Conservation (phyloP, 495 filamentous ascomycete species). For the Saxispiralis lemnorum region DNA sequence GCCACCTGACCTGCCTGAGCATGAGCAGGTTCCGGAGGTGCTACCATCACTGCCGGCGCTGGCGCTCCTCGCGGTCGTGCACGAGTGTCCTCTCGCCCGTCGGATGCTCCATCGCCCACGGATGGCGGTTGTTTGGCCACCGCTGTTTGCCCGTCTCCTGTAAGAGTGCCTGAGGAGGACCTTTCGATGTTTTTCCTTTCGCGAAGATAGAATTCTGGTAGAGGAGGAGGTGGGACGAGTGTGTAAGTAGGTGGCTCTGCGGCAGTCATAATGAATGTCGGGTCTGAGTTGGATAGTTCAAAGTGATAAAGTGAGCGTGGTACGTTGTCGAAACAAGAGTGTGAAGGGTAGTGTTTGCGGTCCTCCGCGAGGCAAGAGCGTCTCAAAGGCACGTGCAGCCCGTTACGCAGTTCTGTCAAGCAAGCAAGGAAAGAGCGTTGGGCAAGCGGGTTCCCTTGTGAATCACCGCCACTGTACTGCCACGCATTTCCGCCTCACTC, state of each 20-base stretch:
- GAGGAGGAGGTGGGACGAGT: slow-evolving; percentile 11
- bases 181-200: neutral
- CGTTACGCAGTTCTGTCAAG: too few relatives aligned
- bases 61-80: neutral
- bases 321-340: too few relatives aligned
- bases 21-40: neutral
- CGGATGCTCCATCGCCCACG: neutral
- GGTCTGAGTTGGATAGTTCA: too few relatives aligned
- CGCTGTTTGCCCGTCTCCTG: neutral
- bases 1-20: slow-evolving; percentile 2
- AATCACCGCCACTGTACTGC: too few relatives aligned
- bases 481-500: too few relatives aligned
- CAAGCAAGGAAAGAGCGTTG: too few relatives aligned
- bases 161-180: neutral
- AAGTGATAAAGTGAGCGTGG: too few relatives aligned
- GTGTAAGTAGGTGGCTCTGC: neutral
- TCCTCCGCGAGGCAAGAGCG: too few relatives aligned
- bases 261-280: slow-evolving; percentile 1
- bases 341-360: too few relatives aligned
- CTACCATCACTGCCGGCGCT: neutral
- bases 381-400: too few relatives aligned
- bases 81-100: neutral
- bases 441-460: too few relatives aligned
- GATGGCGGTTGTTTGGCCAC: neutral
- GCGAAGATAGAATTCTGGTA: slow-evolving; percentile 11